These are phyloP conservation scores for Backusella psychrophila DNA, from an alignment of 192 early-diverging fungal genomes.

Conservation along the genomic window DNA sequence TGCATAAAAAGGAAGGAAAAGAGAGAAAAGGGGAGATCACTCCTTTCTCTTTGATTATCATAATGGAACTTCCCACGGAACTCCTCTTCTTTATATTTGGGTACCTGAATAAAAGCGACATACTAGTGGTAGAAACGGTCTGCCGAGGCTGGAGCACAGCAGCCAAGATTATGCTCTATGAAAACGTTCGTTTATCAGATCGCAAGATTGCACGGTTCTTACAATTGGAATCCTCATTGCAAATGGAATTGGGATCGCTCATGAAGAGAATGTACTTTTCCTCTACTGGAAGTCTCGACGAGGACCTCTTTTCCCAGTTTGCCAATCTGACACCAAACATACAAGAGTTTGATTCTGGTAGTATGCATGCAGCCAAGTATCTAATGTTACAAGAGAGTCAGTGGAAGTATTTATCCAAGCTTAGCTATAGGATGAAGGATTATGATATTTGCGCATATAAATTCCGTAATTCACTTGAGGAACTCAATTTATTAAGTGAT, in stretches of 20 bases:
- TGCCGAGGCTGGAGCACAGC: background rate
- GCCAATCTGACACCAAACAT: background rate
- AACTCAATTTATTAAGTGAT: background rate
- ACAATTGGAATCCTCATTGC: background rate
- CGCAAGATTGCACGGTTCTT: background rate
- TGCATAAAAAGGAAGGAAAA: background rate
- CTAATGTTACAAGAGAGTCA: background rate
- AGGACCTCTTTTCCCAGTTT: background rate
- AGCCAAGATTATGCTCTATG: background rate
- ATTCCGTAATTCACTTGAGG: background rate
- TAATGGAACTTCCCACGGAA: background rate
- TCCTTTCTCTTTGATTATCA: background rate
- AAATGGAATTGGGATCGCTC: background rate
- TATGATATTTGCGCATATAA: background rate
- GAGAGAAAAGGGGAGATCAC: background rate
- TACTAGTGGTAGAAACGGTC: background rate
- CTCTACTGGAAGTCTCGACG: background rate
- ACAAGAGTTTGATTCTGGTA: conserved; percentile 2
- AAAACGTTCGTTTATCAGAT: conserved; percentile 1
- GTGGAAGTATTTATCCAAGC: background rate
- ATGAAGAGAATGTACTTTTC: background rate
- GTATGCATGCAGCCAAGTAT: background rate
- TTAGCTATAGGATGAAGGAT: background rate
- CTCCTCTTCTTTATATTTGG: background rate
- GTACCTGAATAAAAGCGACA: background rate